phyloP scores from a whole-genome alignment of 345 rosid genomes.

The Mallotus nudiflorus region DNA sequence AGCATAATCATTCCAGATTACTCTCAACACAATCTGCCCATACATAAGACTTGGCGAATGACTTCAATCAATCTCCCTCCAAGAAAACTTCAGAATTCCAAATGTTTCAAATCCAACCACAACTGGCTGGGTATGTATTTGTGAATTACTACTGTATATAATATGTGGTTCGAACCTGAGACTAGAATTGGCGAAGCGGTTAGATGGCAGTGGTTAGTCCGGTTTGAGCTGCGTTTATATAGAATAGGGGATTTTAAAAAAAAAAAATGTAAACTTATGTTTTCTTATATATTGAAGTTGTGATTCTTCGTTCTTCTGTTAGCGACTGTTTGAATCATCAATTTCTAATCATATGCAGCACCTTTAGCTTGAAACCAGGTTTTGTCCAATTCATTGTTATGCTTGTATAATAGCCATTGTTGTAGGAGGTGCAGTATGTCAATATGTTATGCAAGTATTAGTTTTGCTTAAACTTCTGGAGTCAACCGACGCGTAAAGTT shows the following conservation, averaged over 20 bases:
- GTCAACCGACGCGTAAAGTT: too few species aligned
- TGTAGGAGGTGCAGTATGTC: too few species aligned
- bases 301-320: too few species aligned
- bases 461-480: too few species aligned
- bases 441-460: too few species aligned
- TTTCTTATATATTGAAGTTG: not conserved
- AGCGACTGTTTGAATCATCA: too few species aligned
- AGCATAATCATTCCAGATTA: slow-evolving; percentile 68
- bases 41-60: slow-evolving; percentile 32
- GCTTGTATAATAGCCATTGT: too few species aligned
- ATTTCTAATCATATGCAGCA: not conserved
- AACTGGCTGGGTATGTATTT: not conserved
- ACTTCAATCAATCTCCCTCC: not conserved
- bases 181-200: not conserved
- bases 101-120: not conserved
- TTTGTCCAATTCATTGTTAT: not conserved
- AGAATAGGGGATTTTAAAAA: slow-evolving; percentile 1
- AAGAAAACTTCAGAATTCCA: not conserved
- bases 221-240: slow-evolving; percentile 9
- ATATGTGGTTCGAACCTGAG: slow-evolving; percentile 9
- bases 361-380: not conserved
- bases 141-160: slow-evolving; percentile 16
- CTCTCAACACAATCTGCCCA: slow-evolving; percentile 54
- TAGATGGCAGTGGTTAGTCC: not conserved
- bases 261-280: slow-evolving; percentile 9